A percentile compares a stretch with the other conserved stretches of the same genome.
Evolutionary conservation across 176 grass and related monocot genomes (phyloP).

Genomic region (Oryza brachyantha): DNA sequence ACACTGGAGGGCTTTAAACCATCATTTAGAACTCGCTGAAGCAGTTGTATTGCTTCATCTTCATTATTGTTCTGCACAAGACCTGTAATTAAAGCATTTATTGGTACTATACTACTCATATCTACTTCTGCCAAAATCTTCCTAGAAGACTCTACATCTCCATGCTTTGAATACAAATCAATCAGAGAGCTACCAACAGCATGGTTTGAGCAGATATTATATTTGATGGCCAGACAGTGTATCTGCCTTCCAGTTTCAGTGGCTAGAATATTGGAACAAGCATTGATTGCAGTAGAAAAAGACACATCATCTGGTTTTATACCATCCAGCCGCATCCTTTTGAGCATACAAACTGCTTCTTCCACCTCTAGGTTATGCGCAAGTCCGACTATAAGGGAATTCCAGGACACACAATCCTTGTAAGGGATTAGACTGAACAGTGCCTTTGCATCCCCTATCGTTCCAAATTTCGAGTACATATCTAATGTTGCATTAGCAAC

Average conservation of each 20-base stretch:
- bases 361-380: constrained; percentile 48
- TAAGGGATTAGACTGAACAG: constrained; percentile 48
- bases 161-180: constrained; percentile 62
- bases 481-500: constrained; percentile 64
- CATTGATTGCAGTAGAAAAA: constrained; percentile 56
- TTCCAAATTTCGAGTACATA: constrained; percentile 75
- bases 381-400: constrained; percentile 72
- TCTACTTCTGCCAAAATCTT: constrained; percentile 51
- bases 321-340: constrained; percentile 39
- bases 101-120: constrained; percentile 49
- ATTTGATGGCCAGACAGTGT: constrained; percentile 50
- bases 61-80: constrained; percentile 57
- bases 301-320: constrained; percentile 55
- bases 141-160: constrained; percentile 52
- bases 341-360: constrained; percentile 45
- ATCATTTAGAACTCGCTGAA: constrained; percentile 46
- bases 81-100: constrained; percentile 59
- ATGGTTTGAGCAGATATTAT: constrained; percentile 42
- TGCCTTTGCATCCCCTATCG: constrained; percentile 34
- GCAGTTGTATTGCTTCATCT: constrained; percentile 46
- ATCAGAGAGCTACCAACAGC: constrained; percentile 61
- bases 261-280: constrained; percentile 51
- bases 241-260: constrained; percentile 67
- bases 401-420: constrained; percentile 68
- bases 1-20: constrained; percentile 46